Percentiles rank a stretch among this genome's conserved stretches.
Conservation (phyloP, 2,329 filamentous ascomycete genomes). For the Colletotrichum aenigma region DNA sequence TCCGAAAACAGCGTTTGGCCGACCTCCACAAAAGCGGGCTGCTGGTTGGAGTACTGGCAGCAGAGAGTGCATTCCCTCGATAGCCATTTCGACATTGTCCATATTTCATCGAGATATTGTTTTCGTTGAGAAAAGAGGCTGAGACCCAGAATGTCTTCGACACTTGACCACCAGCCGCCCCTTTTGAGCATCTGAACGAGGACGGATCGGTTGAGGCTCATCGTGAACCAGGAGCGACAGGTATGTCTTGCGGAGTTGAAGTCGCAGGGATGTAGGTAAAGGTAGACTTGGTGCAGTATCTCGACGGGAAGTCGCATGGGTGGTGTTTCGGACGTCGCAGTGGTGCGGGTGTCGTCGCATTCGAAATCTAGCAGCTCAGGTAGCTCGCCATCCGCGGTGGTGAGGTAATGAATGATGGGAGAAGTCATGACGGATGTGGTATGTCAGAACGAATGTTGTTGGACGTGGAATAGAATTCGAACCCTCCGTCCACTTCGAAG, state of each 20-base stretch:
- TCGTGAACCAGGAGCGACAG: slow-evolving; percentile 64
- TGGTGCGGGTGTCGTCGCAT: neutral
- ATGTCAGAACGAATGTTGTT: neutral
- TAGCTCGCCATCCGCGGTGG: neutral
- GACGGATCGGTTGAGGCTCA: slow-evolving; percentile 55
- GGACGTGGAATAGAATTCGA: neutral
- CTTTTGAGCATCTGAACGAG: slow-evolving; percentile 57
- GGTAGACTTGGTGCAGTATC: slow-evolving; percentile 40
- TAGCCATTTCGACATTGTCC: slow-evolving; percentile 44
- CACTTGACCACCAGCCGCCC: slow-evolving; percentile 56
- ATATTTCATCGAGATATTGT: slow-evolving; percentile 27
- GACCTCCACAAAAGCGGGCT: slow-evolving; percentile 34
- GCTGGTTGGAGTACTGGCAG: neutral
- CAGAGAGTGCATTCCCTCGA: slow-evolving; percentile 41
- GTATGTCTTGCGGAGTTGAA: slow-evolving; percentile 66
- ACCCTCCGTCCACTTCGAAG: neutral
- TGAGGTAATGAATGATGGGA: neutral
- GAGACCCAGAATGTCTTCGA: slow-evolving; percentile 26
- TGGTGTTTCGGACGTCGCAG: neutral
- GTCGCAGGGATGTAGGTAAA: slow-evolving; percentile 35
- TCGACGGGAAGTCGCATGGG: slow-evolving; percentile 37
- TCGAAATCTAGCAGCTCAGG: neutral
- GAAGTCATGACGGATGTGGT: neutral
- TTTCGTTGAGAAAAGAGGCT: neutral
- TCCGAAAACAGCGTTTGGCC: slow-evolving; percentile 39